Conservation (phyloP, 2,329 filamentous ascomycete genomes). For the Alternaria hordeiaustralica region DNA sequence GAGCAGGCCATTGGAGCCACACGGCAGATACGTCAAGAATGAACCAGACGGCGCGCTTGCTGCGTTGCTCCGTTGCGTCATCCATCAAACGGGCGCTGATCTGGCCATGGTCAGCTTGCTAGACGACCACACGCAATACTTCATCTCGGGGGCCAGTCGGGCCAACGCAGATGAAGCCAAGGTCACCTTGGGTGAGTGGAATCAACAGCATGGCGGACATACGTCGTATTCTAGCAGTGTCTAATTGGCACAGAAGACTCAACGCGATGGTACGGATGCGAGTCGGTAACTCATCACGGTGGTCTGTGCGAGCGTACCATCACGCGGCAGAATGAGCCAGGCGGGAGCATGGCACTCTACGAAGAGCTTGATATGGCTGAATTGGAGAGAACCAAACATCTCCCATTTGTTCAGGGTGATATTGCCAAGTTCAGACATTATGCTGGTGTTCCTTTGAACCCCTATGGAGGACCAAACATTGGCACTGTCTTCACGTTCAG, state of each 20-base stretch:
- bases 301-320: conserved; percentile 14
- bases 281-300: conserved; percentile 11
- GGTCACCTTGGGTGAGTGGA: conserved; percentile 8
- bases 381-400: conserved; percentile 9
- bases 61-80: conserved; percentile 9
- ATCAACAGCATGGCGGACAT: not conserved
- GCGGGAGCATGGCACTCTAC: conserved; percentile 8
- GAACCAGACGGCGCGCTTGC: conserved; percentile 10
- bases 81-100: conserved; percentile 8
- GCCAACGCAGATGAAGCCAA: conserved; percentile 4
- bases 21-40: not conserved
- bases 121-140: conserved; percentile 13
- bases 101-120: conserved; percentile 11
- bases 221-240: not conserved
- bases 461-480: conserved; percentile 11
- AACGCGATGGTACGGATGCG: conserved; percentile 12
- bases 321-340: conserved; percentile 4
- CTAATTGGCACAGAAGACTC: conserved; percentile 5
- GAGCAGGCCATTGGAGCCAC: not conserved
- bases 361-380: conserved; percentile 10
- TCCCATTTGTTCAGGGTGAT: conserved; percentile 8
- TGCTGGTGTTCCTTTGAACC: conserved; percentile 11
- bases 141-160: conserved; percentile 10
- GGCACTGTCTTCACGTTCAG: conserved; percentile 8
- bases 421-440: conserved; percentile 12